Conservation (phyloP, 1,139 yeast species). For the Debaryomyces robertsiae region DNA sequence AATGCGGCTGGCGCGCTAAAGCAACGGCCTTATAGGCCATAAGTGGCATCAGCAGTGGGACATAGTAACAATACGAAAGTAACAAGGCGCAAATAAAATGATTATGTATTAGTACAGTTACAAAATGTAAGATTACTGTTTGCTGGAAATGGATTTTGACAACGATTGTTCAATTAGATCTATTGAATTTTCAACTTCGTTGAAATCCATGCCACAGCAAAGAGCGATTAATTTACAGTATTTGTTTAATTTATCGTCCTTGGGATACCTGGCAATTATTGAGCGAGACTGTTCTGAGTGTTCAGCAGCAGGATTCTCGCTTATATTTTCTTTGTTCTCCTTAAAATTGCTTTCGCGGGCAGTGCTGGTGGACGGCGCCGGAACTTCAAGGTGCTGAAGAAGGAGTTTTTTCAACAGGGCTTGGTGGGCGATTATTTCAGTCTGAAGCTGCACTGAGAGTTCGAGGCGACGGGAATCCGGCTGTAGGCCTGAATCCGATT, state of each 20-base stretch:
- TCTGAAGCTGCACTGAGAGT: conserved; percentile 6
- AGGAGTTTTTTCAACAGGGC: conserved; percentile 1
- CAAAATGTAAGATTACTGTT: conserved; percentile 7
- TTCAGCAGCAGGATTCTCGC: conserved; percentile 3
- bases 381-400: conserved; percentile 2
- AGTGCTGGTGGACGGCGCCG: neutral
- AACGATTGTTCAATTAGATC: conserved; percentile 48
- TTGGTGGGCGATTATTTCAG: conserved; percentile 2
- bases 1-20: neutral
- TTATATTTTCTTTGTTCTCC: conserved; percentile 12
- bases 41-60: neutral
- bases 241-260: conserved; percentile 41
- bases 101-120: conserved; percentile 6
- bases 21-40: neutral
- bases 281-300: conserved; percentile 4
- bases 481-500: neutral
- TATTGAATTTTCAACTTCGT: conserved; percentile 45
- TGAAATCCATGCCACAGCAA: conserved; percentile 48
- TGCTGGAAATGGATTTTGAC: conserved; percentile 15
- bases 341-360: neutral
- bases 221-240: conserved; percentile 46
- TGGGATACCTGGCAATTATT: conserved; percentile 25
- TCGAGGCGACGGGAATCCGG: conserved; percentile 1
- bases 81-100: conserved; percentile 2
- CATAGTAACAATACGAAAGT: neutral